Conservation (phyloP, 257 asterid genomes). For the Plantago major region DNA sequence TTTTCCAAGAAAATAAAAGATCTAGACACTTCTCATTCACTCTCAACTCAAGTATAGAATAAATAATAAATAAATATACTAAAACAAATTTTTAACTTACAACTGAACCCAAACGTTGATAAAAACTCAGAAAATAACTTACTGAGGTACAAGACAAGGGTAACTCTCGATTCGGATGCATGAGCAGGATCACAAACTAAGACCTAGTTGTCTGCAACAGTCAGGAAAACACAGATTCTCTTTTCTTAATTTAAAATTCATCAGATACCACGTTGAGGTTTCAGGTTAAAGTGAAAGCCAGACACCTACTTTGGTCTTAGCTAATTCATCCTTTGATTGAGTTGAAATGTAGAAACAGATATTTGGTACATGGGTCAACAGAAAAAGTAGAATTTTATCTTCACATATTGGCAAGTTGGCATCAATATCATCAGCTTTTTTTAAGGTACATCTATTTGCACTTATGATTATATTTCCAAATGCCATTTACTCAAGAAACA, state of each 20-base stretch:
- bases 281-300: background rate
- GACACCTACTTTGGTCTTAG: background rate
- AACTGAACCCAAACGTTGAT: no score
- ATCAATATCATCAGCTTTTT: no score
- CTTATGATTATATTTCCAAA: slow-evolving; percentile 7
- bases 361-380: background rate
- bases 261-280: background rate
- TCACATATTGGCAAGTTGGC: no score
- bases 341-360: background rate
- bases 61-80: no score
- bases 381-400: no score
- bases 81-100: no score
- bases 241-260: background rate
- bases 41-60: no score
- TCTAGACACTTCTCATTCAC: no score
- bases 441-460: no score
- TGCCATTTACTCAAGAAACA: slow-evolving; percentile 1
- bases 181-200: no score
- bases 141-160: background rate
- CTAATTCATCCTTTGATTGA: slow-evolving; percentile 1
- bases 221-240: background rate
- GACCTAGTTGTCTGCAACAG: no score
- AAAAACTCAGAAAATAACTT: background rate
- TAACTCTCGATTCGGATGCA: background rate
- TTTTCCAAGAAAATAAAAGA: no score